Evolutionary conservation across 352 stramenopile genomes (phyloP).

Genomic region (Phytopythium vexans): DNA sequence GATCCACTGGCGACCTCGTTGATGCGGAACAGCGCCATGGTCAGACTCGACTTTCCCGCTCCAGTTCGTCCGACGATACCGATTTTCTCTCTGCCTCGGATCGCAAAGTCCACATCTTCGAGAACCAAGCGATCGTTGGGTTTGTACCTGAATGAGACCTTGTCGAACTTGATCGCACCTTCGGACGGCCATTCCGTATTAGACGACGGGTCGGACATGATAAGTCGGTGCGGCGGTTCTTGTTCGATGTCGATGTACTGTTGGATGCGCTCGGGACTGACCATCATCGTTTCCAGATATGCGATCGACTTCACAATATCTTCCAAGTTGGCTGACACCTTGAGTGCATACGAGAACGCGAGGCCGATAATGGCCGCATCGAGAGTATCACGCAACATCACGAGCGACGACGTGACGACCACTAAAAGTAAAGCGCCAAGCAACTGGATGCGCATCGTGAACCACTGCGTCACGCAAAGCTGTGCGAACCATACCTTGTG

Average conservation of each 20-base stretch:
- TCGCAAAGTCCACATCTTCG: constrained; percentile 33
- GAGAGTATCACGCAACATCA: constrained; percentile 28
- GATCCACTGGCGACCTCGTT: too few species aligned
- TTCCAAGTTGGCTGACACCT: constrained; percentile 81
- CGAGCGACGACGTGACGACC: constrained; percentile 37
- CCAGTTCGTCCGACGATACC: too few species aligned
- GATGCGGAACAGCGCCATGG: too few species aligned
- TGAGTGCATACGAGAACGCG: constrained; percentile 84
- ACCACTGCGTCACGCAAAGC: constrained; percentile 25
- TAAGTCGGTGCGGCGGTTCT: too few species aligned
- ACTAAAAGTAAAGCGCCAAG: constrained; percentile 37
- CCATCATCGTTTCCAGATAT: constrained; percentile 62
- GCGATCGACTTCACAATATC: constrained; percentile 58
- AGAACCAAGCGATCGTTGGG: constrained; percentile 84
- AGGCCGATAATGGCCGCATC: constrained; percentile 69
- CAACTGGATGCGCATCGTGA: constrained; percentile 44
- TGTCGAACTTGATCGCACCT: too few species aligned
- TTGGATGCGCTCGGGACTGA: constrained; percentile 85
- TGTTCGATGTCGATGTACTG: constrained; percentile 83
- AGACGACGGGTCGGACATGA: too few species aligned
- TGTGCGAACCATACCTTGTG: constrained; percentile 26
- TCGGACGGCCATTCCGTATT: too few species aligned
- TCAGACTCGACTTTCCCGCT: too few species aligned
- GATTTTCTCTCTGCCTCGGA: too few species aligned
- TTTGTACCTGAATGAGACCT: too few species aligned